phyloP scores from a whole-genome alignment of 192 early-diverging fungal genomes.

The Coemansia sp. region DNA sequence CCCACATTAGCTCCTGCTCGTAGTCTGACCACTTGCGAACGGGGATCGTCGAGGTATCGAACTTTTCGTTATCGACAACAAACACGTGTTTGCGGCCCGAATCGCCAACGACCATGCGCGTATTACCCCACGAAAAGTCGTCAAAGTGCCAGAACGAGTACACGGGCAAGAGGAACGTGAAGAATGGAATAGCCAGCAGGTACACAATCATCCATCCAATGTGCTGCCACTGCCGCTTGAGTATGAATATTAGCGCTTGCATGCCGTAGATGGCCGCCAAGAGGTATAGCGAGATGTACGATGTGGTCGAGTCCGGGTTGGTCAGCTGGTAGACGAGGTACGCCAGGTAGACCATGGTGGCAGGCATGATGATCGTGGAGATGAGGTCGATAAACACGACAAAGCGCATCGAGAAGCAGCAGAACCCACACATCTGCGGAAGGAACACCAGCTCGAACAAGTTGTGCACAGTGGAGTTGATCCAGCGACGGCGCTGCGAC shows the following conservation, averaged over 20 bases:
- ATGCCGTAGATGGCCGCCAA: slow-evolving; percentile 86
- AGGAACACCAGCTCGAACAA: slow-evolving; percentile 90
- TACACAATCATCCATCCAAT: slow-evolving; percentile 98
- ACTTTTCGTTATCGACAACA: slow-evolving; percentile 73
- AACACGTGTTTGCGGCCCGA: slow-evolving; percentile 73
- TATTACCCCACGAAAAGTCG: slow-evolving; percentile 99
- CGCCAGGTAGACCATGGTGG: slow-evolving; percentile 81
- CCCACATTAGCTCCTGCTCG: slow-evolving; percentile 57
- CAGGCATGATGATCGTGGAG: slow-evolving; percentile 91
- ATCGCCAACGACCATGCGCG: slow-evolving; percentile 87
- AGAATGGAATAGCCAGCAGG: slow-evolving; percentile 87
- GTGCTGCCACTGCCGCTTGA: slow-evolving; percentile 88
- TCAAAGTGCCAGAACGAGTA: slow-evolving; percentile 99
- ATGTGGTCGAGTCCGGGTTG: slow-evolving; percentile 60
- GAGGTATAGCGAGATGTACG: slow-evolving; percentile 82
- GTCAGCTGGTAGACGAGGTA: slow-evolving; percentile 77
- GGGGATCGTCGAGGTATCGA: slow-evolving; percentile 73
- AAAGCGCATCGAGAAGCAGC: slow-evolving; percentile 97
- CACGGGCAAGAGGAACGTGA: slow-evolving; percentile 75
- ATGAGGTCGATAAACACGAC: slow-evolving; percentile 94
- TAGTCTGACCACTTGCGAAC: slow-evolving; percentile 82
- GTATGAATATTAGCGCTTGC: slow-evolving; percentile 82
- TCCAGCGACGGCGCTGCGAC: slow-evolving; percentile 99
- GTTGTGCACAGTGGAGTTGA: slow-evolving; percentile 99
- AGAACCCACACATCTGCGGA: slow-evolving; percentile 92